phyloP scores from a whole-genome alignment of 257 asterid species.

The Cinchona pubescens region DNA sequence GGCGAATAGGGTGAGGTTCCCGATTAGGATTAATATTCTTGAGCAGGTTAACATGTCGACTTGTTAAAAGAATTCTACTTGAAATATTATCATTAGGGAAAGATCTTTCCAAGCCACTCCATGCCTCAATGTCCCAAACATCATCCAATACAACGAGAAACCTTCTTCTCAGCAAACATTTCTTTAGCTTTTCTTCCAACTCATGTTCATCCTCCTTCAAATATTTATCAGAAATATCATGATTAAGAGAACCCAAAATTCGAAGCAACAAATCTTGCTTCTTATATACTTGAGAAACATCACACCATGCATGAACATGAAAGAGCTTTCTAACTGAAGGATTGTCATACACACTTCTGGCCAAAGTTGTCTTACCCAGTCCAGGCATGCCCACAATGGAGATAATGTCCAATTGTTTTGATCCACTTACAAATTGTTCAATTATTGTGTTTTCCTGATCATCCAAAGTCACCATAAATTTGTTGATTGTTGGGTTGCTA shows the following conservation, averaged over 20 bases:
- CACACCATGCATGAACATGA: neutral
- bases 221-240: neutral
- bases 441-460: neutral
- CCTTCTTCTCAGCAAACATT: no score
- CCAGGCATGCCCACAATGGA: conserved; percentile 6
- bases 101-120: no score
- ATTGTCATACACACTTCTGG: neutral
- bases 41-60: no score
- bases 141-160: no score
- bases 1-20: neutral
- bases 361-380: conserved; percentile 12
- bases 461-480: neutral
- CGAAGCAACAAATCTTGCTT: neutral
- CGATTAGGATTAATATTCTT: no score
- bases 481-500: no score
- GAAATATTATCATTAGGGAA: no score
- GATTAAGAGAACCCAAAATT: neutral
- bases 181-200: no score
- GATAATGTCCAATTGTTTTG: neutral
- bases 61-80: no score
- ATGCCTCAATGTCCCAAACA: no score
- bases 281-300: neutral
- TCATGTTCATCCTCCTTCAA: no score
- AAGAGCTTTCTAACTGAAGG: neutral
- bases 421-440: neutral